Base-by-base conservation (phyloP, 768 basidiomycete species). In the Calocera viscosa region DNA sequence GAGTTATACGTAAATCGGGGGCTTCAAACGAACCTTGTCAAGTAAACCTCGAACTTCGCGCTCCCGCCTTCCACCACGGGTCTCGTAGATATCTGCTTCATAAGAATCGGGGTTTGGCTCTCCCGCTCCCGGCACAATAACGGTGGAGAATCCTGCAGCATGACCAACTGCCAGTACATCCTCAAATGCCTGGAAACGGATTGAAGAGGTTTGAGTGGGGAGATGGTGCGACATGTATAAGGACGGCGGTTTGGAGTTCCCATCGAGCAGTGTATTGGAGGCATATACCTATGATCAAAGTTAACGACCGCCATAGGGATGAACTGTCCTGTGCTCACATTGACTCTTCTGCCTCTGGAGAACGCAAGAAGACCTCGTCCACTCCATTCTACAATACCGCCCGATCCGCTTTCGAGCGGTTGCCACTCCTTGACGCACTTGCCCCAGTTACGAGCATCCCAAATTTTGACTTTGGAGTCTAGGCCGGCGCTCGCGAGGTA, bases 381-480 rank as follows among this genome's bases (percentile, higher is more conserved):
- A 71, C 92, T 94, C 88, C 90, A 99, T 47, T 89, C 86, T 2
- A 93, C 70, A 24, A 39, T 53, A 17, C 65, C 65, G 12, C 30
- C 49, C 22, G 82, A 76, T 0, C 84, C 85, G 7, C 88, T 86
- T 66, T 69, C 66, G 14, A 91, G 79, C 40, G 88, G 80, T 10
- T 76, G 78, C 92, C 94, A 89, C 80, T 75, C 87, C 67, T 91
- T 80, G 38, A 99, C 83, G 1, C 86, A 84, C 8, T 90, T 89
- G 70, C 89, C 92, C 94, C 94, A 97, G 78, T 93, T 96, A 67
- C 96, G 78, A 73, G 89, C 91, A 77, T 98, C 96, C 96, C 96
- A 99, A 1, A 98, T 81, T 72, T 97, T 98, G 64, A 99, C 89
- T 0, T 78, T 84, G 0, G 93, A 88, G 73, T 99, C 96, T 69